A percentile compares a stretch with the other conserved stretches of the same genome.
Evolutionary conservation across 1,284 basidiomycete species (phyloP).

Genomic region (Exobasidium cylindrosporum): DNA sequence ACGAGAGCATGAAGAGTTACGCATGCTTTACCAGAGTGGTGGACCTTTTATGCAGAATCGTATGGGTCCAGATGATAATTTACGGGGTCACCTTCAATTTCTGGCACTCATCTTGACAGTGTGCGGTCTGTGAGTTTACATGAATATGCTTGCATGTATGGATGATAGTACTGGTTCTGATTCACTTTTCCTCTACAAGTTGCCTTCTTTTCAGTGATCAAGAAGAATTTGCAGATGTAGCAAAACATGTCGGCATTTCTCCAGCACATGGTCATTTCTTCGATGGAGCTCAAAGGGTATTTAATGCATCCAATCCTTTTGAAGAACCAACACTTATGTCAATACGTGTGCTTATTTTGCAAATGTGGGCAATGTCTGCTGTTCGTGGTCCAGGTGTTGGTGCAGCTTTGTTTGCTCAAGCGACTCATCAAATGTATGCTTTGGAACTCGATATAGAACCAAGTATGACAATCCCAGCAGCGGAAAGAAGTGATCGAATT

Average conservation of each 20-base stretch:
- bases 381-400: slow-evolving; percentile 36
- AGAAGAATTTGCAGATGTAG: slow-evolving; percentile 18
- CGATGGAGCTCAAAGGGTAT: slow-evolving; percentile 30
- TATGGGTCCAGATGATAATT: slow-evolving; percentile 23
- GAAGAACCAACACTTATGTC: slow-evolving; percentile 41
- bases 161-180: too few species aligned
- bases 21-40: slow-evolving; percentile 22
- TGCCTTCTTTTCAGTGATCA: slow-evolving; percentile 19
- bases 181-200: slow-evolving; percentile 14
- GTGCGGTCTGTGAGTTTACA: slow-evolving; percentile 19
- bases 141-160: too few species aligned
- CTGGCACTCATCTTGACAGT: slow-evolving; percentile 27
- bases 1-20: slow-evolving; percentile 19
- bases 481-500: slow-evolving; percentile 35
- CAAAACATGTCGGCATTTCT: slow-evolving; percentile 21
- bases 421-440: slow-evolving; percentile 32
- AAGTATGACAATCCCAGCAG: slow-evolving; percentile 24
- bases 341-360: slow-evolving; percentile 27
- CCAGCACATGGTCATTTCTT: slow-evolving; percentile 29
- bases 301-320: slow-evolving; percentile 35
- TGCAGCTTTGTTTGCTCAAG: slow-evolving; percentile 25
- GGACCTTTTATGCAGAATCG: neutral
- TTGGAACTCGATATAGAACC: slow-evolving; percentile 43
- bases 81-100: slow-evolving; percentile 28
- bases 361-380: slow-evolving; percentile 22